These are phyloP conservation scores for Trichoderma sp. DNA, from an alignment of 2,329 filamentous ascomycete genomes.

Conservation along the genomic window DNA sequence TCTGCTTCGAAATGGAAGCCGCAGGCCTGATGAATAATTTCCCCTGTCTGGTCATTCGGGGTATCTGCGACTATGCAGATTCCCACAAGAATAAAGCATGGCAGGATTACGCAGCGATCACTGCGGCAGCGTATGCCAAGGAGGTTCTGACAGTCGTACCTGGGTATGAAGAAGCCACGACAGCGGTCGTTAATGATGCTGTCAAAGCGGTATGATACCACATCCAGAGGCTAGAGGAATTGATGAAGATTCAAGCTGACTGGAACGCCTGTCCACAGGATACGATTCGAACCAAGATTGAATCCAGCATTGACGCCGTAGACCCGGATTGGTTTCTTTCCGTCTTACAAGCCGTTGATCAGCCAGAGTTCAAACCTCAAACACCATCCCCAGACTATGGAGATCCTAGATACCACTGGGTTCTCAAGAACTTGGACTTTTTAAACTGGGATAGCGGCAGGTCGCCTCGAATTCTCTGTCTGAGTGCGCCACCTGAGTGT, in stretches of 20 bases:
- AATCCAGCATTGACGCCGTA: neutral
- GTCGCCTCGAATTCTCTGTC: neutral
- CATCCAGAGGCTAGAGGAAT: neutral
- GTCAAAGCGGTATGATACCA: neutral
- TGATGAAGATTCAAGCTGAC: neutral
- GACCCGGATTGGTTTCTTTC: neutral
- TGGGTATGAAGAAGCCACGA: neutral
- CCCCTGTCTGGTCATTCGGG: neutral
- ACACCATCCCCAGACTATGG: no score
- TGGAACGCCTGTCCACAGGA: neutral
- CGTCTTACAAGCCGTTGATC: neutral
- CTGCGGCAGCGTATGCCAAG: neutral
- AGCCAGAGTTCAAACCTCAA: neutral
- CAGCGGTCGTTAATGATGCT: neutral
- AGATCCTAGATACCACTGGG: neutral
- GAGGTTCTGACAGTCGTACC: neutral
- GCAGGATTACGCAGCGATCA: neutral
- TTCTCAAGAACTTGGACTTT: neutral
- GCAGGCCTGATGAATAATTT: neutral
- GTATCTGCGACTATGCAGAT: neutral
- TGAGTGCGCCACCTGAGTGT: neutral
- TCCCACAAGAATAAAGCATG: neutral
- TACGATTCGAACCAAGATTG: neutral
- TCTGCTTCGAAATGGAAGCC: slow-evolving; percentile 3
- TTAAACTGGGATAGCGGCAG: neutral